Evolutionary conservation across 805 yeast species (phyloP).

Genomic region (Kockiozyma suomiensis): DNA sequence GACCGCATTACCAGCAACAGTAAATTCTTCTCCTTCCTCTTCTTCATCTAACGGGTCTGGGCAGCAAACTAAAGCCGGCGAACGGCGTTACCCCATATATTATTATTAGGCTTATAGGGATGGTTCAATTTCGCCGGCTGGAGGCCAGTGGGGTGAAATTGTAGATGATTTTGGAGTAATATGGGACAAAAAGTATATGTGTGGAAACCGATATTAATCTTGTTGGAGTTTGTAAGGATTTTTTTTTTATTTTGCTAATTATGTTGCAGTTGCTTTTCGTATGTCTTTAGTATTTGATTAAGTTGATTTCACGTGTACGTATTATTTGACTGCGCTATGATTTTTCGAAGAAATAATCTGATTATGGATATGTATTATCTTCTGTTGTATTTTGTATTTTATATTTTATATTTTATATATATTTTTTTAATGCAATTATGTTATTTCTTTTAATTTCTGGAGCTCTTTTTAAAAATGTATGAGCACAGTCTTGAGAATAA

Average conservation of each 20-base stretch:
- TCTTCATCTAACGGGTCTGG: not conserved
- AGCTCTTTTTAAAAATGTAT: too few species aligned
- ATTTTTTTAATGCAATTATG: too few species aligned
- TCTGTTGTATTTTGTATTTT: not conserved
- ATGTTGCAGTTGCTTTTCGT: too few species aligned
- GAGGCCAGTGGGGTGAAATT: not conserved
- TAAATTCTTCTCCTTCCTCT: not conserved
- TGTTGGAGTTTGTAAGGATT: not conserved
- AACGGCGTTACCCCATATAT: constrained; percentile 16
- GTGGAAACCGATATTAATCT: not conserved
- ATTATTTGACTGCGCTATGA: not conserved
- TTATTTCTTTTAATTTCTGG: too few species aligned
- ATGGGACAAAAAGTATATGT: constrained; percentile 3
- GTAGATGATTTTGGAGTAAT: not conserved
- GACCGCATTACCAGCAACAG: not conserved
- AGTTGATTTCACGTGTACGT: too few species aligned
- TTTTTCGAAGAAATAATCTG: too few species aligned
- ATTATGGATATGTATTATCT: not conserved
- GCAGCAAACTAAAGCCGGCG: not conserved
- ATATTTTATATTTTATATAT: not conserved
- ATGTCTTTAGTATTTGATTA: too few species aligned
- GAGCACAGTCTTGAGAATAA: too few species aligned
- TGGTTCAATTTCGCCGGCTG: too few species aligned
- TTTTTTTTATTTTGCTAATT: not conserved
- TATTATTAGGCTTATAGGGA: constrained; percentile 1